phyloP scores from a whole-genome alignment of 331 rosid genomes.

The Erythrophleum ivorense region DNA sequence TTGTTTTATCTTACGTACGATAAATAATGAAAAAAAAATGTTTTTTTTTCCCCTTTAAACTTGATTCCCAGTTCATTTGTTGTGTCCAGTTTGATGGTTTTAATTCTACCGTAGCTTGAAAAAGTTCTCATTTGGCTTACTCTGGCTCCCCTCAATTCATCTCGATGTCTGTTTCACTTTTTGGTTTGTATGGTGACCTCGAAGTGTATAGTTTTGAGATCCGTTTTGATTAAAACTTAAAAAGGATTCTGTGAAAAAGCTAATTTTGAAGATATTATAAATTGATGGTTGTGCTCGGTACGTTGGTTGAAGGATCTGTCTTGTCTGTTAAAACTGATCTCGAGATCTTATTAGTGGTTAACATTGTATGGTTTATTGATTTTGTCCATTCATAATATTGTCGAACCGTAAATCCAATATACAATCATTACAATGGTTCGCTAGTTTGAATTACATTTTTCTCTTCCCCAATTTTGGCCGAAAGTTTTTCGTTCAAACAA shows the following conservation, averaged over 20 bases:
- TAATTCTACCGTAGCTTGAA: not conserved
- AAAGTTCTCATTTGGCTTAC: not conserved
- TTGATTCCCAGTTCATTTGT: not conserved
- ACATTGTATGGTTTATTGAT: conserved; percentile 29
- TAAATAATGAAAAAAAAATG: not conserved
- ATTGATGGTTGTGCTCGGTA: conserved; percentile 33
- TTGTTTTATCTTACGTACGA: conserved; percentile 37
- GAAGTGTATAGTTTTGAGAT: conserved; percentile 14
- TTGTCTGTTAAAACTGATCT: conserved; percentile 23
- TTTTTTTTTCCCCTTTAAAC: not conserved
- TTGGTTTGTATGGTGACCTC: conserved; percentile 25
- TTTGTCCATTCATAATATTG: not conserved
- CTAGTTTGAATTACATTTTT: conserved; percentile 27
- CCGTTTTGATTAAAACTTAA: not conserved
- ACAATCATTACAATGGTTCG: conserved; percentile 6
- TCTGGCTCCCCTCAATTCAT: conserved; percentile 19
- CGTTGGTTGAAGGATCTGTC: conserved; percentile 43
- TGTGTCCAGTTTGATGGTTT: not conserved
- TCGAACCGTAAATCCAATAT: conserved; percentile 19
- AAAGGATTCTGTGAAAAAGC: not conserved
- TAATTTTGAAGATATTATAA: conserved; percentile 25
- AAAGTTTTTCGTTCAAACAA: conserved; percentile 6
- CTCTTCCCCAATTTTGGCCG: not conserved
- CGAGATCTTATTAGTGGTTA: conserved; percentile 16
- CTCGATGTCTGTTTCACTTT: conserved; percentile 15